Percentiles rank a stretch among this genome's conserved stretches.
phyloP scores from a whole-genome alignment of 2,329 filamentous ascomycete genomes.

The Exophiala alcalophila region DNA sequence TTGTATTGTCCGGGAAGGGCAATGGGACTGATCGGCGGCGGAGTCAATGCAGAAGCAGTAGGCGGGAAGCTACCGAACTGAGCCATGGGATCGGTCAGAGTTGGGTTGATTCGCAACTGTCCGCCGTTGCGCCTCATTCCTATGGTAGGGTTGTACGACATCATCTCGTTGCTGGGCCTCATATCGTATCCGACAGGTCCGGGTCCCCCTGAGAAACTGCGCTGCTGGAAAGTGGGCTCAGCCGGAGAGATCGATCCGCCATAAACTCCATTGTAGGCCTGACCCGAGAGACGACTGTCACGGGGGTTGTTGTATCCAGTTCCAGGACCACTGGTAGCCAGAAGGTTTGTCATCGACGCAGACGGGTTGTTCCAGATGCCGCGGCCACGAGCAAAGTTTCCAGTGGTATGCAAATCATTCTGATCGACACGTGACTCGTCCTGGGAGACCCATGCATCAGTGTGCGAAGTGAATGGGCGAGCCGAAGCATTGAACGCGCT shows the following conservation, averaged over 20 bases:
- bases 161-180: slow-evolving; percentile 17
- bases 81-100: slow-evolving; percentile 19
- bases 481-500: slow-evolving; percentile 53
- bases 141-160: slow-evolving; percentile 16
- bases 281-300: slow-evolving; percentile 23
- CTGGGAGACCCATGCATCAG: slow-evolving; percentile 43
- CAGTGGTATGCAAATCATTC: slow-evolving; percentile 42
- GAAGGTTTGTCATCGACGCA: slow-evolving; percentile 18
- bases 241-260: slow-evolving; percentile 22
- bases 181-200: slow-evolving; percentile 23
- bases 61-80: slow-evolving; percentile 18
- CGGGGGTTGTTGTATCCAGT: slow-evolving; percentile 18
- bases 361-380: slow-evolving; percentile 34
- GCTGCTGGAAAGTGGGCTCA: slow-evolving; percentile 21
- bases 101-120: slow-evolving; percentile 24
- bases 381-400: slow-evolving; percentile 39
- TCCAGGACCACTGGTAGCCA: slow-evolving; percentile 20
- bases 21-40: slow-evolving; percentile 25
- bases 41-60: slow-evolving; percentile 19
- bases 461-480: slow-evolving; percentile 41
- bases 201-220: slow-evolving; percentile 17
- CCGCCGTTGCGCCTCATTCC: slow-evolving; percentile 24
- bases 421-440: slow-evolving; percentile 47
- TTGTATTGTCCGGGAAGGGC: slow-evolving; percentile 20
- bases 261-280: slow-evolving; percentile 25